Percentiles rank a stretch among this genome's conserved stretches.
Conservation (phyloP, 257 asterid species). For the Plantago ovata region DNA sequence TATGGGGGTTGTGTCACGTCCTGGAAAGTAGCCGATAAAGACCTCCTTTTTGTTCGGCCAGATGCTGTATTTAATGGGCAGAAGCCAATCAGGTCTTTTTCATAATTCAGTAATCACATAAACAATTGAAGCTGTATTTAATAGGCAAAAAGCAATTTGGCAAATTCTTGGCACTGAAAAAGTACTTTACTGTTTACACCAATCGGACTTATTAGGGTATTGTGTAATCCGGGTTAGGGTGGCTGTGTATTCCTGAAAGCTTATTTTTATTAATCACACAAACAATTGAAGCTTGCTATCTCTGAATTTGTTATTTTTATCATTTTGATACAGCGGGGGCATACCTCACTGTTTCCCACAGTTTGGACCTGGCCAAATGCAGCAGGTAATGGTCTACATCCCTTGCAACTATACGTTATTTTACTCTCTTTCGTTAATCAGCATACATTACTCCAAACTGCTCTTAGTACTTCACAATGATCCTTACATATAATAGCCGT, state of each 20-base stretch:
- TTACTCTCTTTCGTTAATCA: background rate
- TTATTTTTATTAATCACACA: background rate
- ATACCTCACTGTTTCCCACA: constrained; percentile 99
- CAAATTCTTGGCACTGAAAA: too few relatives aligned
- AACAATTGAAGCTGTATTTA: constrained; percentile 6
- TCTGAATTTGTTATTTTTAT: constrained; percentile 20
- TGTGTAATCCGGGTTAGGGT: too few relatives aligned
- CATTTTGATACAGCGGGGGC: constrained; percentile 70
- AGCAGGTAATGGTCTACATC: constrained; percentile 57
- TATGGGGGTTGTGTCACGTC: constrained; percentile 97
- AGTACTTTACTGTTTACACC: too few relatives aligned
- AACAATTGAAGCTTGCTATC: constrained; percentile 13
- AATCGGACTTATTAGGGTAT: too few relatives aligned
- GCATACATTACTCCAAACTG: background rate
- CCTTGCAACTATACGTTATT: constrained; percentile 8
- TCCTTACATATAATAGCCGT: background rate
- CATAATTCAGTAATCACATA: background rate
- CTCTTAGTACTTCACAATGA: background rate
- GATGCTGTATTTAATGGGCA: constrained; percentile 94
- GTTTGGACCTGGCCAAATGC: constrained; percentile 93
- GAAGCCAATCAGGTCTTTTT: constrained; percentile 86
- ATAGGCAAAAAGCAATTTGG: too few relatives aligned
- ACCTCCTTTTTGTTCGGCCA: constrained; percentile 96
- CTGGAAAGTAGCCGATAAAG: constrained; percentile 86
- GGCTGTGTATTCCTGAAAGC: background rate